Conservation (phyloP, 441 rosid species). For the Gossypium gossypioides region DNA sequence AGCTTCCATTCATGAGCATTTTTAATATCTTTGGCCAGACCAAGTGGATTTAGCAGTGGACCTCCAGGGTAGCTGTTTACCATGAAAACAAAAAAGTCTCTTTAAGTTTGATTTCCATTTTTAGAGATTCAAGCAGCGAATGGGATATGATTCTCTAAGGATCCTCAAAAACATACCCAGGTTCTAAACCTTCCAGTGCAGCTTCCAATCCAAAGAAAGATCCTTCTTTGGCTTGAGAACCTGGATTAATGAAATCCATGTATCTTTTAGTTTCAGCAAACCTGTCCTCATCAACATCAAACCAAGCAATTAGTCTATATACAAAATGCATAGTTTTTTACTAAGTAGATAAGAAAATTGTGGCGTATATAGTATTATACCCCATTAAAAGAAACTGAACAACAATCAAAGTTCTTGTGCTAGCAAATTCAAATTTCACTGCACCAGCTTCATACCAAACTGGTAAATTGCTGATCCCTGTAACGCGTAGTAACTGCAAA, state of each 20-base stretch:
- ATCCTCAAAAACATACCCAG: conserved; percentile 44
- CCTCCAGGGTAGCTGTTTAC: conserved; percentile 78
- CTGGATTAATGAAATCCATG: conserved; percentile 73
- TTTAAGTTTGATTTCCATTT: background rate
- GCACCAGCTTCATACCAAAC: conserved; percentile 97
- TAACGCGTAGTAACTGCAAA: conserved; percentile 61
- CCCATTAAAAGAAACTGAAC: conserved; percentile 81
- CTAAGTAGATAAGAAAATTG: background rate
- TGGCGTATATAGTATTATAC: conserved; percentile 23
- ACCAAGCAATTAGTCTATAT: background rate
- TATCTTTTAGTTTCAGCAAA: conserved; percentile 85
- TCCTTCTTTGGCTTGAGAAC: conserved; percentile 77
- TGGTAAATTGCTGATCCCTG: conserved; percentile 62
- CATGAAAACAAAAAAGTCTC: background rate
- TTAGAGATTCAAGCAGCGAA: background rate
- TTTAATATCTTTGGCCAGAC: conserved; percentile 66
- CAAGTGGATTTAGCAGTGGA: conserved; percentile 78
- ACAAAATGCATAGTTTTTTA: background rate
- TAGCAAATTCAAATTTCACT: conserved; percentile 60
- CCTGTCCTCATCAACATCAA: conserved; percentile 22
- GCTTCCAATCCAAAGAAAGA: conserved; percentile 79
- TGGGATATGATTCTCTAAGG: too few species aligned
- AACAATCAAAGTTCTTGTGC: conserved; percentile 54
- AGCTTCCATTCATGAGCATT: conserved; percentile 72
- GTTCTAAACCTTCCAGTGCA: conserved; percentile 70